These are phyloP conservation scores for Daldinia sp. DNA, from an alignment of 2,329 filamentous ascomycete genomes.

Conservation along the genomic window DNA sequence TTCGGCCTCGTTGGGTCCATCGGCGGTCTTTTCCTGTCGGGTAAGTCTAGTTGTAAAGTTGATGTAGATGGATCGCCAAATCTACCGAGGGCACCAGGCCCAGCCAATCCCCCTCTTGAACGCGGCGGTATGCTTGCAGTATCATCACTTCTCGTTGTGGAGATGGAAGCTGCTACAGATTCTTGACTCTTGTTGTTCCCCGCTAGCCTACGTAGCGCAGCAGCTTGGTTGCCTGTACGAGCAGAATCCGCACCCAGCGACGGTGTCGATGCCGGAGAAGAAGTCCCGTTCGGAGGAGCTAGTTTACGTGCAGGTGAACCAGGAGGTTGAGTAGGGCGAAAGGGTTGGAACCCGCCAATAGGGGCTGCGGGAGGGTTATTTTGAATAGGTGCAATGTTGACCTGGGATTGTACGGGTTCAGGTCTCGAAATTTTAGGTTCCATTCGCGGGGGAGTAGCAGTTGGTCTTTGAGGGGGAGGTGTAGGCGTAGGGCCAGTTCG, in stretches of 20 bases:
- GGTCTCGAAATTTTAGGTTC: conserved; percentile 44
- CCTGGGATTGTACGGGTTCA: conserved; percentile 36
- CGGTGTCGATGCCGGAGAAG: conserved; percentile 58
- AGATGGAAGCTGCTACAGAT: conserved; percentile 63
- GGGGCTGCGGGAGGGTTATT: conserved; percentile 36
- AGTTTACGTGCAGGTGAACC: conserved; percentile 50
- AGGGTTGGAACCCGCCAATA: conserved; percentile 42
- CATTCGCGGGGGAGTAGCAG: conserved; percentile 38
- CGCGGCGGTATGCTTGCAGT: conserved; percentile 62
- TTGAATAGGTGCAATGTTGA: conserved; percentile 29
- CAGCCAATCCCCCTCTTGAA: conserved; percentile 64
- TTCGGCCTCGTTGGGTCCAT: conserved; percentile 71
- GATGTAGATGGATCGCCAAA: conserved; percentile 54
- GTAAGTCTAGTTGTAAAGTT: conserved; percentile 61
- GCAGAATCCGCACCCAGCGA: conserved; percentile 63
- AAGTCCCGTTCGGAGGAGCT: conserved; percentile 56
- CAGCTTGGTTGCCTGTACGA: conserved; percentile 56
- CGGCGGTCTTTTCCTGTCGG: conserved; percentile 74
- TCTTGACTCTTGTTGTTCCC: conserved; percentile 69
- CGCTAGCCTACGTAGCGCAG: conserved; percentile 60
- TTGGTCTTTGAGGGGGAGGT: conserved; percentile 41
- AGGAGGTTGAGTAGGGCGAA: conserved; percentile 41
- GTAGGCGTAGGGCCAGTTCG: conserved; percentile 42
- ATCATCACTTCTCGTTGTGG: conserved; percentile 64
- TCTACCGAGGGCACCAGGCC: conserved; percentile 56